A percentile compares a stretch with the other conserved stretches of the same genome.
These are phyloP conservation scores for Tetrapyrgos nigripes DNA, from an alignment of 1,284 basidiomycete genomes.

Conservation along the genomic window DNA sequence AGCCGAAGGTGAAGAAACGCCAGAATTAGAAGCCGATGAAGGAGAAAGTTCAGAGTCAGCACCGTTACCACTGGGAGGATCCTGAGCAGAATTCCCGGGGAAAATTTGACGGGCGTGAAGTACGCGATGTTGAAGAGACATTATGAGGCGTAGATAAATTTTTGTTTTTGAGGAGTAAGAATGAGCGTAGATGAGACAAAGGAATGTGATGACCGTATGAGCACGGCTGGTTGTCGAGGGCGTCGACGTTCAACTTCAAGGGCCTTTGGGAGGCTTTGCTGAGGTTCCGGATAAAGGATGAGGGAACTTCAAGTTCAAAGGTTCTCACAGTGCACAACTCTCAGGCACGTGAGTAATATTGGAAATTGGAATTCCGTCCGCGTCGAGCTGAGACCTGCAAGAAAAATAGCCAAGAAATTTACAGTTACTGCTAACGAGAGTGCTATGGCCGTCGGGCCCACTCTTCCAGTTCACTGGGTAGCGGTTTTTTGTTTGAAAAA, in stretches of 20 bases:
- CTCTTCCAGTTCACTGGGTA: no score
- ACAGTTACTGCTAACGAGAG: no score
- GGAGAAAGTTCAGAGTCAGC: neutral
- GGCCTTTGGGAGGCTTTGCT: neutral
- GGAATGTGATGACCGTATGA: neutral
- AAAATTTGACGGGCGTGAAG: neutral
- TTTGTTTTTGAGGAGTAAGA: neutral
- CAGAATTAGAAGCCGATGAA: neutral
- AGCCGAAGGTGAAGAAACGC: neutral
- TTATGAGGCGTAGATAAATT: no score
- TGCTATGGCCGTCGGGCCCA: no score
- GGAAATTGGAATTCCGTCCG: no score
- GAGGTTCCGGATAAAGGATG: neutral
- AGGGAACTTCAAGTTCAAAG: neutral
- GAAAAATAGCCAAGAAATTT: no score
- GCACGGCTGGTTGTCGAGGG: neutral
- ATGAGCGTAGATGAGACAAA: neutral
- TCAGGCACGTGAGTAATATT: neutral
- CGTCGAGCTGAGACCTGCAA: no score
- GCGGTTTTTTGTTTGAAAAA: no score
- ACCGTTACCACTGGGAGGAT: neutral
- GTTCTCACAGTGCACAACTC: neutral
- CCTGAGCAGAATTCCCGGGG: neutral
- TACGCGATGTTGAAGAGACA: neutral
- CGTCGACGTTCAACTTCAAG: neutral